A percentile compares a stretch with the other conserved stretches of the same genome.
Evolutionary conservation across 2,329 filamentous ascomycete genomes (phyloP).

Genomic region (Hymenoscyphus infarciens): DNA sequence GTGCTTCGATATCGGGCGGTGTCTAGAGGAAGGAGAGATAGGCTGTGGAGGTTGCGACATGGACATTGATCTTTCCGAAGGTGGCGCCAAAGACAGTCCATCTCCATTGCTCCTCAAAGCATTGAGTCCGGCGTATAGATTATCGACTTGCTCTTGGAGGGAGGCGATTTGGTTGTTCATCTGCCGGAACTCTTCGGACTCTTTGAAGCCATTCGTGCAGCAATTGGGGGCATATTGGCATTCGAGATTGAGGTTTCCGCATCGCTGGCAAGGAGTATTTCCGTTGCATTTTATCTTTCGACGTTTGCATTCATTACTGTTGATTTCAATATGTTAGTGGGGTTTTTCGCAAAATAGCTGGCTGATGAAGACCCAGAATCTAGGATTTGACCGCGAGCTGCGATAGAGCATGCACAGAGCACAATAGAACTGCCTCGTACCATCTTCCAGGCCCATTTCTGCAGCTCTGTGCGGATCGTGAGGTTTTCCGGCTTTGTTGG

Average conservation of each 20-base stretch:
- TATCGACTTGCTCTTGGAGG: constrained; percentile 81
- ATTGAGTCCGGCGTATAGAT: constrained; percentile 69
- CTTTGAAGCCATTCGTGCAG: constrained; percentile 77
- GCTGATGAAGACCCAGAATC: background rate
- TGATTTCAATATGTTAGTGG: background rate
- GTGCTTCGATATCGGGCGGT: constrained; percentile 32
- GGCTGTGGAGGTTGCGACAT: constrained; percentile 25
- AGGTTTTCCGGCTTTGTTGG: constrained; percentile 1
- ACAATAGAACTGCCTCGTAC: background rate
- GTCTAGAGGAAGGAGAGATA: constrained; percentile 27
- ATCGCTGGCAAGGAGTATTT: constrained; percentile 63
- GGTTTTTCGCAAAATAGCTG: background rate
- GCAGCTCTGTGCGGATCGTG: background rate
- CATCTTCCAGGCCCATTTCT: background rate
- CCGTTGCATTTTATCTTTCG: constrained; percentile 74
- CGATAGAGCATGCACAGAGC: background rate
- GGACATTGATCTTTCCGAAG: constrained; percentile 30
- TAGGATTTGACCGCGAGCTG: background rate
- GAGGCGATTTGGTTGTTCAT: constrained; percentile 71
- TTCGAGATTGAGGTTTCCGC: constrained; percentile 62
- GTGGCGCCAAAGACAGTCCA: constrained; percentile 18
- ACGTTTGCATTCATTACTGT: constrained; percentile 67
- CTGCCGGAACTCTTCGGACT: constrained; percentile 83
- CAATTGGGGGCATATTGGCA: constrained; percentile 66
- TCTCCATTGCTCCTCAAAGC: constrained; percentile 35